These are phyloP conservation scores for Wickerhamiella qilinensis DNA, from an alignment of 805 yeast genomes.

Conservation along the genomic window DNA sequence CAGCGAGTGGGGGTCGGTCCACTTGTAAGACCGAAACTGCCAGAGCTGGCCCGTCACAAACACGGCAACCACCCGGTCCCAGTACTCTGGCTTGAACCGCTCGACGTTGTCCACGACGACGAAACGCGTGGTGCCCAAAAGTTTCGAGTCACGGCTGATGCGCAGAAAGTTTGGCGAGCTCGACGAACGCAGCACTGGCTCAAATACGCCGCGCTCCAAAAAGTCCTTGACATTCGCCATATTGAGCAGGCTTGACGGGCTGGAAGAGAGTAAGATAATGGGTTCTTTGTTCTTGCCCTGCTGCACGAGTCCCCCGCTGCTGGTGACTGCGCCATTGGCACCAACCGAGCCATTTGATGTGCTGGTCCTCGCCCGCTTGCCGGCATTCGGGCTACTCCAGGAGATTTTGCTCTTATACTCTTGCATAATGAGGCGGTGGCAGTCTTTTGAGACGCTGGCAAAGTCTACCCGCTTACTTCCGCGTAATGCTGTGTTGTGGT, in stretches of 20 bases:
- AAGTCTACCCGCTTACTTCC: slow-evolving; percentile 25
- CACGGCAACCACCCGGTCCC: slow-evolving; percentile 94
- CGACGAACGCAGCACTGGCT: slow-evolving; percentile 29
- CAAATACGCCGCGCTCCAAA: slow-evolving; percentile 55
- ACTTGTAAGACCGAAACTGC: slow-evolving; percentile 85
- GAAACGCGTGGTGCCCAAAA: slow-evolving; percentile 45
- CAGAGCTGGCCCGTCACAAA: slow-evolving; percentile 95
- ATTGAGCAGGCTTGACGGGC: slow-evolving; percentile 56
- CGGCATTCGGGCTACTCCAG: background rate
- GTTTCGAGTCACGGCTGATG: slow-evolving; percentile 38
- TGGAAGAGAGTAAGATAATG: slow-evolving; percentile 60
- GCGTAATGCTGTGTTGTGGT: slow-evolving; percentile 27
- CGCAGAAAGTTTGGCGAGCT: slow-evolving; percentile 28
- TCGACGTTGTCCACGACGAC: slow-evolving; percentile 81
- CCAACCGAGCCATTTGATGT: background rate
- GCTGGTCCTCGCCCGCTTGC: background rate
- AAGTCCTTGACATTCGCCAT: slow-evolving; percentile 51
- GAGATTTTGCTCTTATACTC: slow-evolving; percentile 8
- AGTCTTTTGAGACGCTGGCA: slow-evolving; percentile 21
- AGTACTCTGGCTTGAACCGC: slow-evolving; percentile 83
- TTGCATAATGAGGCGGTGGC: slow-evolving; percentile 18
- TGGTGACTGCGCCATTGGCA: background rate
- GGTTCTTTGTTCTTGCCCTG: slow-evolving; percentile 32
- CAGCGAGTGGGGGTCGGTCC: slow-evolving; percentile 61
- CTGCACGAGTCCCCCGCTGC: background rate